phyloP scores from a whole-genome alignment of 2,329 filamentous ascomycete genomes.

The Alternaria angustiovoidea region DNA sequence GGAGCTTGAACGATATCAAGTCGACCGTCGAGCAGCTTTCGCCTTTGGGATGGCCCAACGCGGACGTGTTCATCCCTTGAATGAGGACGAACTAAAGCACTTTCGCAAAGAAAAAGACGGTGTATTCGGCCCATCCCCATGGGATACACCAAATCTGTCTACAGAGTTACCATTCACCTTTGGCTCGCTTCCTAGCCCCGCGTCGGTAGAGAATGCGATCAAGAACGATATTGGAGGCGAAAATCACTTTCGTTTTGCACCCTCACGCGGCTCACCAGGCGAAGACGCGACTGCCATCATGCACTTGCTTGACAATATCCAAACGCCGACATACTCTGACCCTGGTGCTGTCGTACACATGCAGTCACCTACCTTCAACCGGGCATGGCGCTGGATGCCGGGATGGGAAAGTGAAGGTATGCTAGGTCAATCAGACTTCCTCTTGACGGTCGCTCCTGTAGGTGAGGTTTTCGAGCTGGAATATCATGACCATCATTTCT shows the following conservation, averaged over 20 bases:
- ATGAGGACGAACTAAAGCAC: slow-evolving; percentile 10
- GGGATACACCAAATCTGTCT: slow-evolving; percentile 13
- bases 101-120: slow-evolving; percentile 8
- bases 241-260: slow-evolving; percentile 16
- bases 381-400: neutral
- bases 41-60: slow-evolving; percentile 2
- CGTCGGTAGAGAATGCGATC: slow-evolving; percentile 9
- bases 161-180: slow-evolving; percentile 1
- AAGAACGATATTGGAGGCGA: slow-evolving; percentile 12
- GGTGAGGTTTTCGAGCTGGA: slow-evolving; percentile 18
- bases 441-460: slow-evolving; percentile 12
- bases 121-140: slow-evolving; percentile 4
- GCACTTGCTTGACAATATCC: slow-evolving; percentile 18
- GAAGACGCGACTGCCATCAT: slow-evolving; percentile 10
- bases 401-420: slow-evolving; percentile 12
- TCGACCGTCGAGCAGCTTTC: neutral
- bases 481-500: slow-evolving; percentile 14
- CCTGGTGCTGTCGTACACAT: slow-evolving; percentile 18
- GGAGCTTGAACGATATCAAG: slow-evolving; percentile 11
- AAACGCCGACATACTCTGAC: slow-evolving; percentile 5
- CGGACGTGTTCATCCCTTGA: slow-evolving; percentile 9
- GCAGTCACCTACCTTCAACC: slow-evolving; percentile 19
- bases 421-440: slow-evolving; percentile 9
- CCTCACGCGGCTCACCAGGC: slow-evolving; percentile 9
- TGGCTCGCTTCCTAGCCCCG: neutral